A percentile compares a stretch with the other conserved stretches of the same genome.
Evolutionary conservation across 169 alveolate species (phyloP).

Genomic region (Plasmodium gallinaceum): DNA sequence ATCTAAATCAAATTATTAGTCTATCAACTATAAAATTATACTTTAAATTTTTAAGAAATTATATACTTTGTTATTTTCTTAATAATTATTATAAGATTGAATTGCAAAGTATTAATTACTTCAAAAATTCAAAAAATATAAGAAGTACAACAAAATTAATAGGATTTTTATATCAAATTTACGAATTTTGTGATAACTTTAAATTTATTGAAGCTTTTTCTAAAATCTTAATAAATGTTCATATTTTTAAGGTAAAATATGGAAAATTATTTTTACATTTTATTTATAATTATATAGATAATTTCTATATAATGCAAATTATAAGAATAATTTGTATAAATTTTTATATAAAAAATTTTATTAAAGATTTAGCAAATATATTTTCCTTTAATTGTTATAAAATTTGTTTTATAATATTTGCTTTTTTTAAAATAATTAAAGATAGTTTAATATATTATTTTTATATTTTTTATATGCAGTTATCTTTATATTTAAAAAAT

Average conservation of each 20-base stretch:
- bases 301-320: background rate
- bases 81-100: too few relatives aligned
- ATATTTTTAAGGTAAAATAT: background rate
- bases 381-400: slow-evolving; percentile 3
- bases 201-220: background rate
- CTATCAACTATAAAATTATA: too few relatives aligned
- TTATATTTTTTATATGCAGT: background rate
- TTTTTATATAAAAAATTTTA: background rate
- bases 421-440: background rate
- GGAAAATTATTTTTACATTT: background rate
- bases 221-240: background rate
- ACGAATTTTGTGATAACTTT: background rate
- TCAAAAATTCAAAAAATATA: too few relatives aligned
- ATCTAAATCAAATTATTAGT: too few relatives aligned
- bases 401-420: background rate
- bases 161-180: background rate
- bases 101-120: too few relatives aligned
- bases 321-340: slow-evolving; percentile 14
- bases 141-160: background rate
- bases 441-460: background rate
- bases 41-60: too few relatives aligned
- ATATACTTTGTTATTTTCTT: too few relatives aligned
- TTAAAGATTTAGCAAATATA: background rate
- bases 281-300: background rate
- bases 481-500: slow-evolving; percentile 8